A percentile compares a stretch with the other conserved stretches of the same genome.
Conservation (phyloP, 257 asterid species). For the Orobanche coerulescens region DNA sequence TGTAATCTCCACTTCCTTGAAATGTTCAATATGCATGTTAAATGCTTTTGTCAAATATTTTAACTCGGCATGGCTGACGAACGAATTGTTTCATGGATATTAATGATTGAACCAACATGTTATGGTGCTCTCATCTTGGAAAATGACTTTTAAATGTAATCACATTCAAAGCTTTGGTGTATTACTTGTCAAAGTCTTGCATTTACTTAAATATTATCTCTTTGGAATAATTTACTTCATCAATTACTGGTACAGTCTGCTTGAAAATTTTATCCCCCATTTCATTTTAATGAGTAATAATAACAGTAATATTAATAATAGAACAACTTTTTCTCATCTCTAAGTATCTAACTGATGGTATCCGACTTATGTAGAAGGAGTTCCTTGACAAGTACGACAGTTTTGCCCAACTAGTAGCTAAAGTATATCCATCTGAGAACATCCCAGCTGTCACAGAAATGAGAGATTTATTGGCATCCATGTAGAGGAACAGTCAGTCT, state of each 20-base stretch:
- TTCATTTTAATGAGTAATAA: not conserved
- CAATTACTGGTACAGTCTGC: not conserved
- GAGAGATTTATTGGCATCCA: slow-evolving; percentile 68
- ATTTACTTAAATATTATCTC: not conserved
- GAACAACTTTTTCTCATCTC: too few relatives aligned
- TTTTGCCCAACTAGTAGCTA: slow-evolving; percentile 71
- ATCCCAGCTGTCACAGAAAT: slow-evolving; percentile 70
- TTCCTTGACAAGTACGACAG: slow-evolving; percentile 84
- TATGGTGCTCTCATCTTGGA: slow-evolving; percentile 2
- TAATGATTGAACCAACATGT: not conserved
- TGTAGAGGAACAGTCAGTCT: slow-evolving; percentile 37
- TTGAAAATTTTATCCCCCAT: not conserved
- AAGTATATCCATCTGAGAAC: slow-evolving; percentile 73
- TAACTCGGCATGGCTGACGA: not conserved
- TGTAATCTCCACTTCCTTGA: not conserved
- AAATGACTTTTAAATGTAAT: not conserved
- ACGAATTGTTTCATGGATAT: not conserved
- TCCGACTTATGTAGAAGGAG: slow-evolving; percentile 52
- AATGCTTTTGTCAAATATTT: not conserved
- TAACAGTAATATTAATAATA: too few relatives aligned
- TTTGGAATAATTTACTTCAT: not conserved
- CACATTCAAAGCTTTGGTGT: not conserved
- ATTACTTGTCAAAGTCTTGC: not conserved
- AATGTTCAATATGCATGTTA: not conserved
- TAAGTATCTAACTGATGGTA: slow-evolving; percentile 13